Evolutionary conservation across 352 stramenopile species (phyloP), one percentile per base, ranked within the genome.

Genomic region (Phytopythium mirpurense): DNA sequence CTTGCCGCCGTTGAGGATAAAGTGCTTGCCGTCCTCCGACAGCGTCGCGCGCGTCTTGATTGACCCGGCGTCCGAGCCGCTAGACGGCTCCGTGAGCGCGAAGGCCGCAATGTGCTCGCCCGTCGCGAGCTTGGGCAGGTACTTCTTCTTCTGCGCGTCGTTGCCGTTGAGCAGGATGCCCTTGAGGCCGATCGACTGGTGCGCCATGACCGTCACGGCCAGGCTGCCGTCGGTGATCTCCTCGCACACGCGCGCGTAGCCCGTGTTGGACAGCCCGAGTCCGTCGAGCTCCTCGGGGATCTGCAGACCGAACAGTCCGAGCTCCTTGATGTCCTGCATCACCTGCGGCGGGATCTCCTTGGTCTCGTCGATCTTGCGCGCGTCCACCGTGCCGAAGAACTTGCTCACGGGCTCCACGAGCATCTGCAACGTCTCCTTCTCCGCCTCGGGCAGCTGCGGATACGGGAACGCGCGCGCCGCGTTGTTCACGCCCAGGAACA

Each of bases 1-100:
- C 77, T 99, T 99, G 63, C 77, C 81, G 61, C 91, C 91, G 70
- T 97, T 98, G 10, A 98, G 60, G 51, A 97, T 74, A 64, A 90
- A 98, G 55, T 92, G 77, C 54, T 86, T 86, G 62, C 95, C 85
- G 35, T 98, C 91, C 35, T 96, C 87, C 45, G 93, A 93, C 52
- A 96, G 63, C 45, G 76, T 86, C 15, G 91, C 91, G 24, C 78
- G 87, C 1, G 91, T 98, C 72, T 94, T 91, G 59, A 97, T 93
- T 9, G 86, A 93, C 8, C 72, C 82, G 7, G 90, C 85, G 48
- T 98, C 91, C 36, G 78, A 95, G 26, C 91, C 91, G 44, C 83
- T 95, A n/a, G 81, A 93, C 18, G 91, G 88, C 57, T 98, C 91
- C 5, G 89, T 97, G 34, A 98, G 67, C 9, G 81, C 83, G 55